Evolutionary conservation across 805 yeast species (phyloP).

Genomic region (Tetrapisispora iriomotensis): DNA sequence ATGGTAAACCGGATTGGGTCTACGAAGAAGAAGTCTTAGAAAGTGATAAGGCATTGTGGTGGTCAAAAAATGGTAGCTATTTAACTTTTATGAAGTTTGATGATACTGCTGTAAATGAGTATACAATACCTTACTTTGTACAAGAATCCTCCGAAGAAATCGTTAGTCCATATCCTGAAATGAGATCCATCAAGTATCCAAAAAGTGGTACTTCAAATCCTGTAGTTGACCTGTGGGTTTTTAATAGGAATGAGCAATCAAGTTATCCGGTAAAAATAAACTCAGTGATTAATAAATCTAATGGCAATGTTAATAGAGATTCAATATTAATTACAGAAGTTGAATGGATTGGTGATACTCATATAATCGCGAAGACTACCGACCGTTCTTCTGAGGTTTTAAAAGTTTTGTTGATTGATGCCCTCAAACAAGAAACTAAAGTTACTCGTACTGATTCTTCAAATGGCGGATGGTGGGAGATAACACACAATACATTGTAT

Average conservation of each 20-base stretch:
- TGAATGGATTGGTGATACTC: constrained; percentile 52
- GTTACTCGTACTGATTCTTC: constrained; percentile 40
- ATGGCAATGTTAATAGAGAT: constrained; percentile 27
- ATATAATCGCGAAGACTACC: constrained; percentile 46
- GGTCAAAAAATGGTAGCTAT: constrained; percentile 69
- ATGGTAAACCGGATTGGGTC: constrained; percentile 92
- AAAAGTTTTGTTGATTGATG: constrained; percentile 46
- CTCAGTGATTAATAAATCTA: background rate
- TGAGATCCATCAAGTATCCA: constrained; percentile 62
- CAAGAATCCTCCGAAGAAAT: constrained; percentile 33
- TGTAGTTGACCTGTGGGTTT: constrained; percentile 42
- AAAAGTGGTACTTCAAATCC: constrained; percentile 80
- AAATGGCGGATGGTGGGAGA: constrained; percentile 69
- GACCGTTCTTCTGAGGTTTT: constrained; percentile 60
- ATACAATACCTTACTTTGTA: constrained; percentile 65
- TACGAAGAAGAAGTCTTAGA: constrained; percentile 84
- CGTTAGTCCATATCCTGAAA: constrained; percentile 46
- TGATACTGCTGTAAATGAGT: constrained; percentile 65
- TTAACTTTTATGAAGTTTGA: constrained; percentile 58
- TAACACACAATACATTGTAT: constrained; percentile 50
- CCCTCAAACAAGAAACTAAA: constrained; percentile 27
- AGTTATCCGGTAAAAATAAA: constrained; percentile 35
- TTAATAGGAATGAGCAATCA: constrained; percentile 27
- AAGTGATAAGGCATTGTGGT: constrained; percentile 68
- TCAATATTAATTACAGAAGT: constrained; percentile 56